Percentiles rank a stretch among this genome's conserved stretches.
Conservation (phyloP, 2,329 filamentous ascomycete species). For the Fusarium sterilihyphosum region DNA sequence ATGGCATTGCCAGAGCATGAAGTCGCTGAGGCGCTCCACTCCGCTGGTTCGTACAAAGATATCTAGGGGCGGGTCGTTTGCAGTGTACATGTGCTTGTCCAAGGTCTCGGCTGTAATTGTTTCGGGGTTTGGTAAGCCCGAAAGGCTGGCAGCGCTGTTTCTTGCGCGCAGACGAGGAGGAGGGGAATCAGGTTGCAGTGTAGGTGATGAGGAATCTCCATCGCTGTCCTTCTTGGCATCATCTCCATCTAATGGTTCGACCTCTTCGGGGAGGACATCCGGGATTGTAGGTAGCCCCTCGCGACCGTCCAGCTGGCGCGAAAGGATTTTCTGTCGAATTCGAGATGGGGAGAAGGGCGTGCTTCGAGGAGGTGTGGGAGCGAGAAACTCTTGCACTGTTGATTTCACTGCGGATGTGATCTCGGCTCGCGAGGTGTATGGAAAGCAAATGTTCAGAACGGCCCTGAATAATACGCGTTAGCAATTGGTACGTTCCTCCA, state of each 20-base stretch:
- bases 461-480: constrained; percentile 50
- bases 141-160: constrained; percentile 48
- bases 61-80: constrained; percentile 85
- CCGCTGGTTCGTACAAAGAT: constrained; percentile 92
- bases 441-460: constrained; percentile 93
- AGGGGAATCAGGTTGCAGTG: constrained; percentile 64
- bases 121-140: constrained; percentile 76
- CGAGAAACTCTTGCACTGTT: constrained; percentile 88
- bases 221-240: constrained; percentile 55
- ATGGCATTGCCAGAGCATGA: constrained; percentile 99
- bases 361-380: constrained; percentile 70
- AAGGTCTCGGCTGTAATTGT: constrained; percentile 85
- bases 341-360: constrained; percentile 87
- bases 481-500: neutral
- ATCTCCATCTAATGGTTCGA: constrained; percentile 56
- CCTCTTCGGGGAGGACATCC: constrained; percentile 57
- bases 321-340: constrained; percentile 86
- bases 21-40: constrained; percentile 92
- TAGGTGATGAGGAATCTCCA: constrained; percentile 69
- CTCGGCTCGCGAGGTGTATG: constrained; percentile 95
- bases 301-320: constrained; percentile 65
- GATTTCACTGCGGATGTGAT: constrained; percentile 90
- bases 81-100: constrained; percentile 87
- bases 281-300: constrained; percentile 61
- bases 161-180: constrained; percentile 50